These are phyloP conservation scores for Borovskyia barvae DNA, from an alignment of 208 protist species.

Conservation along the genomic window DNA sequence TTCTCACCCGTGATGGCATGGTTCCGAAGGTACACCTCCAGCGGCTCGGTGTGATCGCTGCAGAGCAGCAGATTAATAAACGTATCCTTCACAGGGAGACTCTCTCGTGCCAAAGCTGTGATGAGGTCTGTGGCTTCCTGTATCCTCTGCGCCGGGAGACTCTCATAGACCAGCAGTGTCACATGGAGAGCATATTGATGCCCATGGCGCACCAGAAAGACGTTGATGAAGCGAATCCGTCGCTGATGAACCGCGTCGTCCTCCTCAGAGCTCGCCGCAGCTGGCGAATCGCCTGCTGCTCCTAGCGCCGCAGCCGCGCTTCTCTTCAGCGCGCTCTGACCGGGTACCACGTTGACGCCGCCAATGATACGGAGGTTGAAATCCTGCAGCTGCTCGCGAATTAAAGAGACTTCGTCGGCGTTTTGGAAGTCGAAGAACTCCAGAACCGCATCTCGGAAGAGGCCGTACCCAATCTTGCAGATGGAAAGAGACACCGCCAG, in stretches of 20 bases:
- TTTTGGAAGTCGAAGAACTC: constrained; percentile 90
- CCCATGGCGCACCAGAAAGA: constrained; percentile 84
- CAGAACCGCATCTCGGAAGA: constrained; percentile 57
- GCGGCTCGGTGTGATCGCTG: constrained; percentile 30
- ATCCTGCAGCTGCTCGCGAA: constrained; percentile 63
- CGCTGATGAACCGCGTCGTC: constrained; percentile 5
- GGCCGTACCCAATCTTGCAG: constrained; percentile 71
- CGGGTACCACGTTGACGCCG: constrained; percentile 5
- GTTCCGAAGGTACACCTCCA: constrained; percentile 14
- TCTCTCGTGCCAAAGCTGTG: constrained; percentile 42
- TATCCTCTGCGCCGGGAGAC: constrained; percentile 35
- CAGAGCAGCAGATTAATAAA: constrained; percentile 47
- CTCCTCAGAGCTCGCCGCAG: constrained; percentile 4
- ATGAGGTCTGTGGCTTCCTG: constrained; percentile 38
- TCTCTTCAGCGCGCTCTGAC: not conserved
- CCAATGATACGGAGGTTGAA: constrained; percentile 37
- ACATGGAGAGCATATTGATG: constrained; percentile 78
- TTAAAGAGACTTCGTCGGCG: constrained; percentile 52
- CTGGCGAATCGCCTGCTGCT: not conserved
- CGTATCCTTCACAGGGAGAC: constrained; percentile 59
- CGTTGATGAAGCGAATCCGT: constrained; percentile 63
- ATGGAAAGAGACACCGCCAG: constrained; percentile 77
- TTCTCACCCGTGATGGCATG: constrained; percentile 2
- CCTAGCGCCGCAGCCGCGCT: not conserved
- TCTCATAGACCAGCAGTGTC: constrained; percentile 55